These are phyloP conservation scores for Fusarium nodosum DNA, from an alignment of 2,329 filamentous ascomycete species.

Conservation along the genomic window DNA sequence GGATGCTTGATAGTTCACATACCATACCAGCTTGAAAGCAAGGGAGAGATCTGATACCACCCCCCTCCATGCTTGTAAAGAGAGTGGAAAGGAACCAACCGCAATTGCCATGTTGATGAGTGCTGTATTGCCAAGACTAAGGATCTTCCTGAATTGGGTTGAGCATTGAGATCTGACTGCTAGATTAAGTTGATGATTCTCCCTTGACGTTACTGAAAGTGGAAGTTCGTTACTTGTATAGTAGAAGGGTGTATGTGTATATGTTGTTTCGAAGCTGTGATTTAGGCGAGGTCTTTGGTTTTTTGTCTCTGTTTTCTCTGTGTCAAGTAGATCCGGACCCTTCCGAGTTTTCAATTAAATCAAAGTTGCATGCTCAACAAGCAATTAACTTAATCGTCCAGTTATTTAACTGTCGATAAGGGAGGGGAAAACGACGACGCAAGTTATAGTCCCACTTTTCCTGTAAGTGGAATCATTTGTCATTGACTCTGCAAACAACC, in stretches of 20 bases:
- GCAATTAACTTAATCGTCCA: neutral
- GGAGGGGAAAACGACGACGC: conserved; percentile 42
- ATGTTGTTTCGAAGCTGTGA: conserved; percentile 8
- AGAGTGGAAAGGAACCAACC: conserved; percentile 35
- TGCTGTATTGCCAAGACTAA: conserved; percentile 17
- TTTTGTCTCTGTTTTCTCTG: conserved; percentile 5
- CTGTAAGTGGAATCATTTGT: conserved; percentile 30
- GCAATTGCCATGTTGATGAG: conserved; percentile 47
- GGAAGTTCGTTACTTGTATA: conserved; percentile 2
- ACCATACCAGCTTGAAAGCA: conserved; percentile 35
- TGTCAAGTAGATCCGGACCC: conserved; percentile 7
- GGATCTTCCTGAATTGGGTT: conserved; percentile 9
- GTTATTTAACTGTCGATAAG: conserved; percentile 4
- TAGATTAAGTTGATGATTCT: conserved; percentile 11
- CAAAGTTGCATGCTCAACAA: conserved; percentile 9
- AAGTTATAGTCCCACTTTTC: conserved; percentile 47
- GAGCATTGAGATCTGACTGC: conserved; percentile 19
- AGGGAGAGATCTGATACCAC: conserved; percentile 17
- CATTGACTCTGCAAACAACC: conserved; percentile 22
- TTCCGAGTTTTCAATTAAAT: conserved; percentile 1
- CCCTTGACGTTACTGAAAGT: conserved; percentile 22
- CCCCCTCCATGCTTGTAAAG: neutral
- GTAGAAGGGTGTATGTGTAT: neutral
- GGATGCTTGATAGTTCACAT: neutral
- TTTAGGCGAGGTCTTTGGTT: conserved; percentile 7